A percentile compares a stretch with the other conserved stretches of the same genome.
Evolutionary conservation across 768 basidiomycete species (phyloP).

Genomic region (Sarcodon sp.): DNA sequence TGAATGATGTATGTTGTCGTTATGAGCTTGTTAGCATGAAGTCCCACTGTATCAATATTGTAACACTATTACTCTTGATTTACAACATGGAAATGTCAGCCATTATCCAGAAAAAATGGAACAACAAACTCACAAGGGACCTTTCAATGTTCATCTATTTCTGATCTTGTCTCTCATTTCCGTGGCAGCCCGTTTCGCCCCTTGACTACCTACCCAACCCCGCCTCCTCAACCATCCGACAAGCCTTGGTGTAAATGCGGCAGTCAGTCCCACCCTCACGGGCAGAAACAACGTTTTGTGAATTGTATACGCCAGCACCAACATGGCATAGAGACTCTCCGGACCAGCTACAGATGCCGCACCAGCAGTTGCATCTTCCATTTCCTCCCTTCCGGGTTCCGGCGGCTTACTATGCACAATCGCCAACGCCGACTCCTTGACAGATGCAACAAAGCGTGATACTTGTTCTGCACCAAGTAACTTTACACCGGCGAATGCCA

Average conservation of each 20-base stretch:
- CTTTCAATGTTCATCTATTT: conserved; percentile 12
- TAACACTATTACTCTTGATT: not conserved
- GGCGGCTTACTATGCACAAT: conserved; percentile 39
- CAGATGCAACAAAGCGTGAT: conserved; percentile 43
- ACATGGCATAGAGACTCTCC: conserved; percentile 83
- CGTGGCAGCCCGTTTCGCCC: conserved; percentile 48
- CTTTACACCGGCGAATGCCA: conserved; percentile 78
- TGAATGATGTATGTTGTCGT: not conserved
- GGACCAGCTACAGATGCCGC: conserved; percentile 25
- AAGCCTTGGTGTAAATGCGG: conserved; percentile 72
- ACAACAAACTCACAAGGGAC: not conserved
- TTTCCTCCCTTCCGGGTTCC: conserved; percentile 58
- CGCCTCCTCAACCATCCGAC: conserved; percentile 71
- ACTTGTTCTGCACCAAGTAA: conserved; percentile 88
- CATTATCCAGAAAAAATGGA: not conserved
- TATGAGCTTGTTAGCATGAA: not conserved
- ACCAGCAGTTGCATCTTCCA: conserved; percentile 26
- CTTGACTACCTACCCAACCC: conserved; percentile 76
- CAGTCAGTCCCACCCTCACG: conserved; percentile 79
- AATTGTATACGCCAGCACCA: conserved; percentile 85
- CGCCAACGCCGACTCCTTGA: conserved; percentile 33
- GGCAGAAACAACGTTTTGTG: conserved; percentile 94
- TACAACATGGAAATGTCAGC: not conserved
- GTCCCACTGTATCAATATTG: not conserved
- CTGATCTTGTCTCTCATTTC: conserved; percentile 25